Evolutionary conservation across 2,329 filamentous ascomycete species (phyloP), one percentile per base, ranked within the genome.

Genomic region (Diaporthe ilicicola): DNA sequence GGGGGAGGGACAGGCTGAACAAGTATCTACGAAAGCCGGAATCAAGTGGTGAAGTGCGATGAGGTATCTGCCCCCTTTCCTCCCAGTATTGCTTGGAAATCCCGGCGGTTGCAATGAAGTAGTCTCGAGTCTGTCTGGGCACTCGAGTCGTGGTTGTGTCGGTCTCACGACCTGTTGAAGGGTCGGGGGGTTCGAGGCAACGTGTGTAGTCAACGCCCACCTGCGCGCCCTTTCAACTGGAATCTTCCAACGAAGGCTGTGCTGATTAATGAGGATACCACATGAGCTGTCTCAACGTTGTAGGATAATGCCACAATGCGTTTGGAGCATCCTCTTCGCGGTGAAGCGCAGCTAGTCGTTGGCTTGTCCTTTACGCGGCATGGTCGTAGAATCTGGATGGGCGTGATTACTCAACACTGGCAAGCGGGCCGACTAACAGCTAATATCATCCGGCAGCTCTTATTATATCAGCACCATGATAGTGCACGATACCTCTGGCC

Each of bases 391-490:
- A 17, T 62, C 46, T 8, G 24, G 59, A 48, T 22, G 42, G 29
- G 13, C 6, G 12, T 65, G 67, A 69, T 69, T 69, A 69, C 55
- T 69, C 55, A 69, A 69, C 67, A 69, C 15, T n/a, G 27, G 3
- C 3, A 8, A 17, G 48, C 9, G 22, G 55, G 17, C 67, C 67
- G 56, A 69, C 67, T 65, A 69, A 69, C 67, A 46, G 9, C 2
- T 27, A 19, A 24, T 51, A 69, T 53, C 67, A 42, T 9, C 19
- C 29, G 4, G 13, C 32, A 2, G 4, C 1, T 10, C 3, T 9
- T 8, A 9, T 7, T 6, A 9, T 8, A 55, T 8, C 15, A 9
- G 13, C 13, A 12, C 13, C 4, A 9, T 15, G 56, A 34, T 65
- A 42, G 67, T 32, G 54, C 50, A 34, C 34, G 48, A 44, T 65